Evolutionary conservation across 495 filamentous ascomycete species (phyloP).

Genomic region (Tuber calosporum): DNA sequence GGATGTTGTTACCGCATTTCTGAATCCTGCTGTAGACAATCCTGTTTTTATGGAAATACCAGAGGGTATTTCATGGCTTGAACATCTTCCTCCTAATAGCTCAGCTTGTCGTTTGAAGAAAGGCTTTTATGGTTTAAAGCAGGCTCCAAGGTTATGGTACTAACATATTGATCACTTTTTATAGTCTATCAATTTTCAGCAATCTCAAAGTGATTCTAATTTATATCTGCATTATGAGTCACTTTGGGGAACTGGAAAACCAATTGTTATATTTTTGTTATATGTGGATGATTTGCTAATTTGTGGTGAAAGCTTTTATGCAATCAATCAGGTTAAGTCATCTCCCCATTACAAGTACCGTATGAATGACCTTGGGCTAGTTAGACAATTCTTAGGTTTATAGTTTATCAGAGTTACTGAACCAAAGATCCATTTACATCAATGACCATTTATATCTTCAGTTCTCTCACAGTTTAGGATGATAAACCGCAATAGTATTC

Average conservation of each 20-base stretch:
- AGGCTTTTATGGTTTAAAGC: conserved; percentile 12
- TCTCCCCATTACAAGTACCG: background rate
- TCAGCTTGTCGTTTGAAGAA: conserved; percentile 4
- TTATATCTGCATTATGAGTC: conserved; percentile 8
- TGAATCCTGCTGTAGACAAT: conserved; percentile 9
- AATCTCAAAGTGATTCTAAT: conserved; percentile 6
- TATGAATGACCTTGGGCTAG: background rate
- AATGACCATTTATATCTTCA: background rate
- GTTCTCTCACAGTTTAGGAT: background rate
- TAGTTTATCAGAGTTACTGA: background rate
- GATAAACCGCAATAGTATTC: background rate
- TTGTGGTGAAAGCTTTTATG: too few relatives aligned
- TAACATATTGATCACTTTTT: conserved; percentile 9
- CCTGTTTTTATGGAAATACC: conserved; percentile 10
- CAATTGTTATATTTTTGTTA: background rate
- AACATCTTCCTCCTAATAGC: background rate
- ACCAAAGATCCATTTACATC: background rate
- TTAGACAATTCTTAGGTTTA: background rate
- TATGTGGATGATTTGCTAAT: background rate
- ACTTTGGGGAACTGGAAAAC: too few relatives aligned
- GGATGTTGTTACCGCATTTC: conserved; percentile 8
- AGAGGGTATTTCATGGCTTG: background rate
- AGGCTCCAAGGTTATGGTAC: conserved; percentile 16
- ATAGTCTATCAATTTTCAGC: background rate
- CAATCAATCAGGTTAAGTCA: background rate